phyloP scores from a whole-genome alignment of 2,329 filamentous ascomycete genomes.

The Cladosporium phlei region DNA sequence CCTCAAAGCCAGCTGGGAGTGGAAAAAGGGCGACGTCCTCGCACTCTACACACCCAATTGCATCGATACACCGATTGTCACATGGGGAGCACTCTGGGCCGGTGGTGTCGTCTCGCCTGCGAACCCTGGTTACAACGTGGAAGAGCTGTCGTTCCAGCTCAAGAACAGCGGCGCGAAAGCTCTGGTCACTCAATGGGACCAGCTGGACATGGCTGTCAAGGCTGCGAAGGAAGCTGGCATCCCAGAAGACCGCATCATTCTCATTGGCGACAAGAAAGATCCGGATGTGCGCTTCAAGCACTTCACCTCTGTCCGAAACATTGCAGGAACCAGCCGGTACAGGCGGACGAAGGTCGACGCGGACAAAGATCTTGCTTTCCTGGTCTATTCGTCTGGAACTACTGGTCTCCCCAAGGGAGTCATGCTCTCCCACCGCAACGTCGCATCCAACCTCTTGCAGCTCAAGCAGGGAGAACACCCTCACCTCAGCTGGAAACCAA shows the following conservation, averaged over 20 bases:
- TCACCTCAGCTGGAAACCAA: slow-evolving; percentile 51
- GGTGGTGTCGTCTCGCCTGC: slow-evolving; percentile 79
- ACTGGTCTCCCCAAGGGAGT: slow-evolving; percentile 91
- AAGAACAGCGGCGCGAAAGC: slow-evolving; percentile 70
- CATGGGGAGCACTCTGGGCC: slow-evolving; percentile 77
- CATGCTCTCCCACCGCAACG: slow-evolving; percentile 76
- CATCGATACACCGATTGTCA: slow-evolving; percentile 74
- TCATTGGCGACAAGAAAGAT: slow-evolving; percentile 68
- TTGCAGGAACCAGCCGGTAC: slow-evolving; percentile 54
- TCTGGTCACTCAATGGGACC: slow-evolving; percentile 66
- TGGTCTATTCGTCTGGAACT: slow-evolving; percentile 86
- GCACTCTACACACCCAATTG: slow-evolving; percentile 79
- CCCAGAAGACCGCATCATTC: slow-evolving; percentile 63
- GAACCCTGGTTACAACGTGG: slow-evolving; percentile 79
- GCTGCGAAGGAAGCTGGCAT: slow-evolving; percentile 69
- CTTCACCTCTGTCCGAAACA: slow-evolving; percentile 65
- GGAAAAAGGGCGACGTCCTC: slow-evolving; percentile 79
- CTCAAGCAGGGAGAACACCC: slow-evolving; percentile 33
- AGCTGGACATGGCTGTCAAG: slow-evolving; percentile 59
- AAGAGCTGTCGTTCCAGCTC: slow-evolving; percentile 81
- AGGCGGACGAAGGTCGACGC: slow-evolving; percentile 61
- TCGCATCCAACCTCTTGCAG: slow-evolving; percentile 64
- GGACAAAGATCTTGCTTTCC: slow-evolving; percentile 69
- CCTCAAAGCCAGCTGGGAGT: slow-evolving; percentile 67
- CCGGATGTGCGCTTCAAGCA: slow-evolving; percentile 59